Conservation (phyloP, 805 yeast species). For the Cyberlindnera japonica region DNA sequence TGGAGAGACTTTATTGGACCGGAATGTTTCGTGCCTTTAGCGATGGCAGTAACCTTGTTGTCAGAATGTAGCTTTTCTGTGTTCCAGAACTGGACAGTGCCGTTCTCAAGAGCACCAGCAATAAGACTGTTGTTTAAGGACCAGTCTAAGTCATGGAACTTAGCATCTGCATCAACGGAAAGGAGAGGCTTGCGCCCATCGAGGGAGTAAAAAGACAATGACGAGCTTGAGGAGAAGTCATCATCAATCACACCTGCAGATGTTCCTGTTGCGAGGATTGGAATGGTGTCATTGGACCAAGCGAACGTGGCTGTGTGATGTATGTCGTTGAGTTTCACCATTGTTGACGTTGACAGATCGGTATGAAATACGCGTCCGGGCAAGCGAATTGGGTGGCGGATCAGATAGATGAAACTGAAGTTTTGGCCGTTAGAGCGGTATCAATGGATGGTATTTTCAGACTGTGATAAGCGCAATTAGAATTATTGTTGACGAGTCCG, state of each 20-base stretch:
- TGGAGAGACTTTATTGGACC: slow-evolving; percentile 69
- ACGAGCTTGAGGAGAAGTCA: slow-evolving; percentile 73
- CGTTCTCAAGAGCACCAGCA: slow-evolving; percentile 89
- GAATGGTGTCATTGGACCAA: slow-evolving; percentile 78
- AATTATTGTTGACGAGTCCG: neutral
- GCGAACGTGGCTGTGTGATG: slow-evolving; percentile 91
- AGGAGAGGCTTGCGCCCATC: slow-evolving; percentile 37
- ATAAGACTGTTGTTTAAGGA: slow-evolving; percentile 58
- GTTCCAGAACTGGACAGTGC: slow-evolving; percentile 76
- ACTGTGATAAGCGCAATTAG: too few relatives aligned
- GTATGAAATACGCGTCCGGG: too few relatives aligned
- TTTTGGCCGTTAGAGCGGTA: neutral
- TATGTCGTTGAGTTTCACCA: slow-evolving; percentile 85
- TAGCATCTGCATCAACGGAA: slow-evolving; percentile 47
- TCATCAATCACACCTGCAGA: slow-evolving; percentile 96
- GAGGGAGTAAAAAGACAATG: slow-evolving; percentile 77
- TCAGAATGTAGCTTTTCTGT: slow-evolving; percentile 44
- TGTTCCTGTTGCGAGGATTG: slow-evolving; percentile 84
- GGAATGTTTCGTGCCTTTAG: slow-evolving; percentile 54
- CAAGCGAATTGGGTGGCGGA: neutral
- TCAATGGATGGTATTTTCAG: too few relatives aligned
- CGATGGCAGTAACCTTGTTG: slow-evolving; percentile 46
- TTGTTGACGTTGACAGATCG: slow-evolving; percentile 1
- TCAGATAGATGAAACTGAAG: neutral
- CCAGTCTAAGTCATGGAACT: slow-evolving; percentile 85